Conservation (phyloP, 2,329 filamentous ascomycete species). For the Whalleya microplaca region DNA sequence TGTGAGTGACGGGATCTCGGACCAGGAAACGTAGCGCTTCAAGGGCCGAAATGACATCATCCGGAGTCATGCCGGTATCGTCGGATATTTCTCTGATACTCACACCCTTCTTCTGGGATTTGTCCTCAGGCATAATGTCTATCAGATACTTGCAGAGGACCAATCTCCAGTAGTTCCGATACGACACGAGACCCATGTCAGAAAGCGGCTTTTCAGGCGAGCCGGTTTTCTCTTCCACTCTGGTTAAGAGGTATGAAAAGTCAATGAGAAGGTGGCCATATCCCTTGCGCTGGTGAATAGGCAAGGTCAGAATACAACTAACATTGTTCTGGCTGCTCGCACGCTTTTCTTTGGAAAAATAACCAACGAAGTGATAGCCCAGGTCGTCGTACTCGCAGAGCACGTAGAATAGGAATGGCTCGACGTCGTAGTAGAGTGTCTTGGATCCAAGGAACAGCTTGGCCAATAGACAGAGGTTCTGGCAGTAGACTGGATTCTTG, state of each 20-base stretch:
- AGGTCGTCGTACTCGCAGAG: constrained; percentile 91
- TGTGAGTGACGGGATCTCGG: constrained; percentile 82
- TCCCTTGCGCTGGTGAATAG: constrained; percentile 95
- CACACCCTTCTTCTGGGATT: constrained; percentile 50
- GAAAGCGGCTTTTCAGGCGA: constrained; percentile 97
- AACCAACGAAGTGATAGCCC: constrained; percentile 97
- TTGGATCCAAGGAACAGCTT: constrained; percentile 99
- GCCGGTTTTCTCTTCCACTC: constrained; percentile 90
- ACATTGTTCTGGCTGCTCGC: constrained; percentile 96
- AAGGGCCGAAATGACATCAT: constrained; percentile 92
- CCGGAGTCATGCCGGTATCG: constrained; percentile 91
- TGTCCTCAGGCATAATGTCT: constrained; percentile 50
- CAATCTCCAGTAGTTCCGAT: constrained; percentile 95
- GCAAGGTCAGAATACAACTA: constrained; percentile 92
- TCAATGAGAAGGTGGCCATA: constrained; percentile 97
- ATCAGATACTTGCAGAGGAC: constrained; percentile 85
- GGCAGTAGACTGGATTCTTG: constrained; percentile 97
- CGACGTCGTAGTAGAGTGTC: constrained; percentile 96
- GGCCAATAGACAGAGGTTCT: constrained; percentile 92
- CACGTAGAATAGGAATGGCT: constrained; percentile 96
- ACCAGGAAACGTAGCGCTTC: constrained; percentile 90
- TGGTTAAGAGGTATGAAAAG: constrained; percentile 94
- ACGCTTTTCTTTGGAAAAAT: constrained; percentile 98
- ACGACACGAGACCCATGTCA: constrained; percentile 96
- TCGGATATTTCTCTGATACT: constrained; percentile 75